These are phyloP conservation scores for Xerophyta viscosa DNA, from an alignment of 106 monocot genomes.

Conservation along the genomic window DNA sequence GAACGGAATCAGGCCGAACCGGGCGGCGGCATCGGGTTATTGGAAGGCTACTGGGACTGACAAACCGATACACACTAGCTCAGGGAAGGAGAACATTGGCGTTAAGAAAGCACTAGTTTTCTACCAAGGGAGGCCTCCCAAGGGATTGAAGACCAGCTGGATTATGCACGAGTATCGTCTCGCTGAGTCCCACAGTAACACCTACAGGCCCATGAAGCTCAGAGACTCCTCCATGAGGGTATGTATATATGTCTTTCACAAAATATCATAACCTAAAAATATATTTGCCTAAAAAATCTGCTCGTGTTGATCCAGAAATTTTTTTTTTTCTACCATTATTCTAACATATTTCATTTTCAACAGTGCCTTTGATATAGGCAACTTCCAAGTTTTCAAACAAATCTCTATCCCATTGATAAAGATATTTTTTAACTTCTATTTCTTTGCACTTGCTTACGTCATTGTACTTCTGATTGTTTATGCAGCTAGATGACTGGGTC, in stretches of 20 bases:
- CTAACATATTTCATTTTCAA: no score
- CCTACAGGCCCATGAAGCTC: constrained; percentile 40
- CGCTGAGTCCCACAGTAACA: constrained; percentile 35
- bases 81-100: constrained; percentile 32
- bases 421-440: no score
- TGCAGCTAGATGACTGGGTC: constrained; percentile 69
- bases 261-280: no score
- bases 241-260: no score
- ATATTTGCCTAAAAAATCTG: background rate
- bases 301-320: no score
- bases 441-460: no score
- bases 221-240: constrained; percentile 64
- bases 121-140: constrained; percentile 67
- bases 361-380: no score
- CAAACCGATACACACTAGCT: constrained; percentile 32
- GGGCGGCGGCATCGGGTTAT: constrained; percentile 51
- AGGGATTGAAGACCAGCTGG: constrained; percentile 72
- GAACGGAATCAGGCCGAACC: constrained; percentile 52
- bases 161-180: constrained; percentile 91
- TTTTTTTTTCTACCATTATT: no score
- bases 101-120: constrained; percentile 82
- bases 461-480: no score
- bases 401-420: no score
- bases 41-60: constrained; percentile 69
- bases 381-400: no score